Base-by-base conservation (phyloP, 805 yeast genomes). In the Saccharomycopsis javanensis region DNA sequence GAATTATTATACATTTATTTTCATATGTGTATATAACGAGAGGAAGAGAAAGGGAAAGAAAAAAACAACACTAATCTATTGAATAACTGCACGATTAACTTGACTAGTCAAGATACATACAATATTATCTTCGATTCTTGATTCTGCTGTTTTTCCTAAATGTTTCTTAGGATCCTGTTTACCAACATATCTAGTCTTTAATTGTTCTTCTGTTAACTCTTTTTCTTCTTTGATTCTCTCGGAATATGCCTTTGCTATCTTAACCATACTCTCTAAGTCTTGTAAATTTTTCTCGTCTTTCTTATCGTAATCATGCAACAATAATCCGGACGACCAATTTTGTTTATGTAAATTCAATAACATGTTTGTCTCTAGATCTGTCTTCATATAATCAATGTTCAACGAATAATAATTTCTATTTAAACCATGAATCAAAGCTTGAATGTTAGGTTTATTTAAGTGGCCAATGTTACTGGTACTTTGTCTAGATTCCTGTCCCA, bases 111-210 rank as follows among this genome's bases (percentile, higher is more conserved):
- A 76, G 62, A 92, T 79, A 34, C 96, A 82, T 11, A 88, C 89
- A 53, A 94, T 84, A 68, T 94, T 95, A 55, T 88, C 94, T 71
- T 94, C 99, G 65, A 95, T 81, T 55, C 88, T 76, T 60, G 77
- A 75, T 63, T 88, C 95, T 10, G 96, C 95, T 0, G 95, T 87
- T 62, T 88, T 97, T 52, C 85, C 79, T 65, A 94, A 77, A 75
- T 94, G 99, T 75, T 92, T 94, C 82, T 95, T 94, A 46, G 99
- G 99, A 71, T 94, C 99, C 72, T 92, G 97, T 69, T 89, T 91
- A 65, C 99, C 99, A 37, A 94, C 97, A 67, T 92, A 95, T 69
- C 99, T 83, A 6, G 97, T 92, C 71, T 88, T 89, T 64, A 92
- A 79, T 71, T 91, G 94, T 45, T 88, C 96, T 66, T 87, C 95